phyloP scores from a whole-genome alignment of 345 rosid genomes.

The Melaleuca alternifolia region DNA sequence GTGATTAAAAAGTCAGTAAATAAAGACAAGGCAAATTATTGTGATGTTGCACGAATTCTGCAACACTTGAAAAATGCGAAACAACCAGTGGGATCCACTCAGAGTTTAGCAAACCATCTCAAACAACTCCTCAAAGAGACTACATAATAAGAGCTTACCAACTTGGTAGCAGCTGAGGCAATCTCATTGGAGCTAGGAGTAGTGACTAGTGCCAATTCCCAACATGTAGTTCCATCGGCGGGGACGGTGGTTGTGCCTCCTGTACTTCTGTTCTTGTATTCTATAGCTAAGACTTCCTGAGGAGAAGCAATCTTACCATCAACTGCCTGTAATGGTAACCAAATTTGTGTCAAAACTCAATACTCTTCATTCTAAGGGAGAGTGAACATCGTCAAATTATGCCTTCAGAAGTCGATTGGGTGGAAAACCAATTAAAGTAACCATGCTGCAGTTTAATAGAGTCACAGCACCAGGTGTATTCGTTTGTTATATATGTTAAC shows the following conservation, averaged over 20 bases:
- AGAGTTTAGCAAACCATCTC: too few relatives aligned
- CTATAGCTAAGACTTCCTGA: constrained; percentile 74
- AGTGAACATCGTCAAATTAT: neutral
- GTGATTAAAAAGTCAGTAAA: neutral
- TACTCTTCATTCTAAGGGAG: neutral
- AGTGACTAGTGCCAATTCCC: constrained; percentile 94
- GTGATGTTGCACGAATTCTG: neutral
- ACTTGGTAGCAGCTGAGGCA: too few relatives aligned
- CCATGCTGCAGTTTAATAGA: neutral
- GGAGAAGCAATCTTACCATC: constrained; percentile 51
- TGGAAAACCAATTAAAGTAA: neutral
- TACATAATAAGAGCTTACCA: too few relatives aligned
- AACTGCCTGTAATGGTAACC: neutral
- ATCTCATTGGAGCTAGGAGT: too few relatives aligned
- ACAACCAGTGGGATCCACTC: too few relatives aligned
- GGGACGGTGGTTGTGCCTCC: constrained; percentile 43
- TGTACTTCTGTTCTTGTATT: constrained; percentile 47
- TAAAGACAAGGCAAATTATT: neutral
- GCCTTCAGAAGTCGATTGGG: neutral
- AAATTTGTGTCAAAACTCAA: neutral
- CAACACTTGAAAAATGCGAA: neutral
- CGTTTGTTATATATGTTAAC: neutral
- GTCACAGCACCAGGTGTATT: neutral
- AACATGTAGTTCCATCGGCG: constrained; percentile 49
- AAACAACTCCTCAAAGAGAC: too few relatives aligned